Evolutionary conservation across 345 rosid species (phyloP).

Genomic region (Eucalyptus pumila): DNA sequence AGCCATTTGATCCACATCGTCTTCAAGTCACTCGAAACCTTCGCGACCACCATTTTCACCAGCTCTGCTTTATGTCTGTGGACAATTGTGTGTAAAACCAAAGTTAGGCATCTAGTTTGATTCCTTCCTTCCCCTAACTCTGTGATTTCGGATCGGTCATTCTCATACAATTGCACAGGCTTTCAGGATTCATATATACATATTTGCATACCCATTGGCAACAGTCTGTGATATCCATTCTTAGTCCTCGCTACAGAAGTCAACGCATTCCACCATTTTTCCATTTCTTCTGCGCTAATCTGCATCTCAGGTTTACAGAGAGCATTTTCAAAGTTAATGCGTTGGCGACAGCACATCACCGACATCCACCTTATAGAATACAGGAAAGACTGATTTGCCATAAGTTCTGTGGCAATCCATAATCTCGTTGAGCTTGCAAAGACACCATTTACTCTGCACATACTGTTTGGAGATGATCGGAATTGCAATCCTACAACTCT

Average conservation of each 20-base stretch:
- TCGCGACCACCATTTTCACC: background rate
- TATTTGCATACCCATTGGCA: background rate
- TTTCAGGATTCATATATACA: background rate
- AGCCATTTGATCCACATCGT: background rate
- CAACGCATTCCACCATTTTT: background rate
- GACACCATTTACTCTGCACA: background rate
- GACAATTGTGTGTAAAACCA: background rate
- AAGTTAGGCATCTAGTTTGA: background rate
- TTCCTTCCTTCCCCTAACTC: background rate
- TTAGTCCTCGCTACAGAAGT: background rate
- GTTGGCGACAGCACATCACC: background rate
- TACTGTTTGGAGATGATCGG: background rate
- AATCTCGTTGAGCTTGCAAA: background rate
- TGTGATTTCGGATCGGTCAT: background rate
- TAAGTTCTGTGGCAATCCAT: background rate
- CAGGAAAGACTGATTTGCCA: background rate
- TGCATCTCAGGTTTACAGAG: background rate
- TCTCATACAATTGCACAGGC: background rate
- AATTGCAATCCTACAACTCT: background rate
- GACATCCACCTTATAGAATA: background rate
- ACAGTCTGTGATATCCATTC: background rate
- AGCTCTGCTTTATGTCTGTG: background rate
- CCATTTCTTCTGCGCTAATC: background rate
- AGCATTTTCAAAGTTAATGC: background rate
- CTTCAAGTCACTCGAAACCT: background rate